A percentile compares a stretch with the other conserved stretches of the same genome.
These are phyloP conservation scores for Melampsora americana DNA, from an alignment of 1,284 basidiomycete genomes.

Conservation along the genomic window DNA sequence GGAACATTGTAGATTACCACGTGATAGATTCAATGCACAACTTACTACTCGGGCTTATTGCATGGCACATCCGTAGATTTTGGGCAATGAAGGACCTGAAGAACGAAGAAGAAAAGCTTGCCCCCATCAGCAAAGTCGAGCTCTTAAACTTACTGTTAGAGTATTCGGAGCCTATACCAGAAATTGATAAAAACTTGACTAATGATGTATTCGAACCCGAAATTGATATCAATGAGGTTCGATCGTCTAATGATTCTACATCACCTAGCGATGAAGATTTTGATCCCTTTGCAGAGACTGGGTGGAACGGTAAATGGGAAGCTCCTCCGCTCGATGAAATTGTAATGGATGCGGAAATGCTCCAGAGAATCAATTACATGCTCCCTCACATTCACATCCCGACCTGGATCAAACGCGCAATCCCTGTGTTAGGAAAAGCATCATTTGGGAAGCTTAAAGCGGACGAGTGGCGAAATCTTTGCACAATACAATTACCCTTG, in stretches of 20 bases:
- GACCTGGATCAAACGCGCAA: slow-evolving; percentile 8
- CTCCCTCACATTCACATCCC: slow-evolving; percentile 28
- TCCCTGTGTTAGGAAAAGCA: too few relatives aligned
- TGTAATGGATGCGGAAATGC: slow-evolving; percentile 12
- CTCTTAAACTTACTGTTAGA: too few relatives aligned
- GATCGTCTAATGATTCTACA: background rate
- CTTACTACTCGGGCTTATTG: slow-evolving; percentile 7
- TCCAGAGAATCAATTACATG: slow-evolving; percentile 11
- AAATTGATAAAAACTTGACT: too few relatives aligned
- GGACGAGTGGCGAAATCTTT: slow-evolving; percentile 41
- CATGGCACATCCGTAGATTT: slow-evolving; percentile 9
- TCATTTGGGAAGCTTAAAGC: slow-evolving; percentile 1
- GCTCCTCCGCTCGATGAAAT: slow-evolving; percentile 17
- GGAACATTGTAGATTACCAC: slow-evolving; percentile 31
- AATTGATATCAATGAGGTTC: background rate
- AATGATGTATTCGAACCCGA: too few relatives aligned
- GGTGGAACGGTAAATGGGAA: background rate
- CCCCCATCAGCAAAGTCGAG: too few relatives aligned
- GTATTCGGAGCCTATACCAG: too few relatives aligned
- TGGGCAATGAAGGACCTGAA: too few relatives aligned
- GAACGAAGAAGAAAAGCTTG: too few relatives aligned
- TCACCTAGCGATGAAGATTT: too few relatives aligned
- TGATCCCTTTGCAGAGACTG: too few relatives aligned
- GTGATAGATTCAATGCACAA: slow-evolving; percentile 36
- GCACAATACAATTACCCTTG: slow-evolving; percentile 9